Conservation (phyloP, 2,329 filamentous ascomycete species). For the Pestalotiopsis sp. region DNA sequence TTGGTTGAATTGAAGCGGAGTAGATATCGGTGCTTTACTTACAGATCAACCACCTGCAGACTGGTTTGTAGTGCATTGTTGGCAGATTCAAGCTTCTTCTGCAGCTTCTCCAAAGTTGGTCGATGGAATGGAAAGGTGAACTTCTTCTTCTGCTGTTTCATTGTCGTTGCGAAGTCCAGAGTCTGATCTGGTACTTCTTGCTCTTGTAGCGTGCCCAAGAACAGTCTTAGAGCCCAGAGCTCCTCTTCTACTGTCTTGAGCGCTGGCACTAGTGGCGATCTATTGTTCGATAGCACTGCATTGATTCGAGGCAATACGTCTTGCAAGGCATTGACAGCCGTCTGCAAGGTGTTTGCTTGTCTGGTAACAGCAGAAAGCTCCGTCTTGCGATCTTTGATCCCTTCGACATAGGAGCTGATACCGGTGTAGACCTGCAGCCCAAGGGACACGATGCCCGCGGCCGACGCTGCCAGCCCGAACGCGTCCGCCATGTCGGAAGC, state of each 20-base stretch:
- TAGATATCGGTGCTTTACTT: not conserved
- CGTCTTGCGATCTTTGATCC: not conserved
- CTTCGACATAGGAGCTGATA: not conserved
- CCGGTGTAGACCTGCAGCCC: not conserved
- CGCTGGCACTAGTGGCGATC: not conserved
- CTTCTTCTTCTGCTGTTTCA: not conserved
- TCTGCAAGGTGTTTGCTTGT: not conserved
- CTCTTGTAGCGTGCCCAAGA: not conserved
- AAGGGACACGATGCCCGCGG: conserved; percentile 6
- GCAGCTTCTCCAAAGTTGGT: not conserved
- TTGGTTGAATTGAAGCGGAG: not conserved
- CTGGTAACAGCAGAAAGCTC: not conserved
- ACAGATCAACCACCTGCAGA: conserved; percentile 2
- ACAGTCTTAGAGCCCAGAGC: not conserved
- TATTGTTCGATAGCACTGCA: not conserved
- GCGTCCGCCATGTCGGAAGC: not conserved
- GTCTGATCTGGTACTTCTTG: not conserved
- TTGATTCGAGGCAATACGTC: not conserved
- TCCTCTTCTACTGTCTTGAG: not conserved
- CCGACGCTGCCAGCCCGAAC: not conserved
- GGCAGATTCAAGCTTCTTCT: conserved; percentile 2
- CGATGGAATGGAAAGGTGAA: not conserved
- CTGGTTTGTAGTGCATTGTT: not conserved
- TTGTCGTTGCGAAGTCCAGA: not conserved
- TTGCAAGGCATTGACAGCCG: not conserved